These are phyloP conservation scores for Aurantiochytrium sp. DNA, from an alignment of 108 stramenopile genomes.

Conservation along the genomic window DNA sequence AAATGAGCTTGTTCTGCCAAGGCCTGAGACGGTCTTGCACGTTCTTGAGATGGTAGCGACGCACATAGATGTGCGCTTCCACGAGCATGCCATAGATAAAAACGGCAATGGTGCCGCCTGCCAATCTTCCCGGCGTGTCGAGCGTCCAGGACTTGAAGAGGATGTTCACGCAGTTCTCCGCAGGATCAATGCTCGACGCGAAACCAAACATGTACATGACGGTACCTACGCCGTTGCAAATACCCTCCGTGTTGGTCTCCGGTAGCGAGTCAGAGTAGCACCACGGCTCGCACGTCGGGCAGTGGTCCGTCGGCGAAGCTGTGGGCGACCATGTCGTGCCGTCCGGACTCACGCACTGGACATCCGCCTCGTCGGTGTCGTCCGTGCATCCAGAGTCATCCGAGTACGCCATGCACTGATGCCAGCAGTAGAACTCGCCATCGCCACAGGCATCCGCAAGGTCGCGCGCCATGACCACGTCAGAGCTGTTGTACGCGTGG, in stretches of 20 bases:
- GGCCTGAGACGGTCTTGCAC: neutral
- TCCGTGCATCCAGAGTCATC: neutral
- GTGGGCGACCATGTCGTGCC: neutral
- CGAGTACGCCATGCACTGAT: neutral
- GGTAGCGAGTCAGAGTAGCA: neutral
- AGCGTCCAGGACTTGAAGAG: neutral
- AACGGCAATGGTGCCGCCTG: neutral
- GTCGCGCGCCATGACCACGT: neutral
- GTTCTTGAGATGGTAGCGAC: neutral
- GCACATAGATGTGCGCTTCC: neutral
- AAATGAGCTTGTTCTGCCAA: neutral
- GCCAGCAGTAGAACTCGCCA: neutral
- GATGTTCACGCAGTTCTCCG: neutral
- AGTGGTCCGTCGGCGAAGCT: neutral
- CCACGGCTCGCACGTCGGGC: neutral
- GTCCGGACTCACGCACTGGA: neutral
- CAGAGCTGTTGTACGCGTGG: neutral
- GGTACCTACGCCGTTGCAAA: neutral
- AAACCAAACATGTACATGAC: slow-evolving; percentile 1
- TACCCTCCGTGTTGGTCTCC: neutral
- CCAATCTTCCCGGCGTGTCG: neutral
- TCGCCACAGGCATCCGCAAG: neutral
- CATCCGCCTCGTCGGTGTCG: neutral
- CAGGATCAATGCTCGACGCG: neutral
- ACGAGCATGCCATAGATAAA: neutral